Evolutionary conservation across 495 filamentous ascomycete genomes (phyloP).

Genomic region (Neurospora sp.): DNA sequence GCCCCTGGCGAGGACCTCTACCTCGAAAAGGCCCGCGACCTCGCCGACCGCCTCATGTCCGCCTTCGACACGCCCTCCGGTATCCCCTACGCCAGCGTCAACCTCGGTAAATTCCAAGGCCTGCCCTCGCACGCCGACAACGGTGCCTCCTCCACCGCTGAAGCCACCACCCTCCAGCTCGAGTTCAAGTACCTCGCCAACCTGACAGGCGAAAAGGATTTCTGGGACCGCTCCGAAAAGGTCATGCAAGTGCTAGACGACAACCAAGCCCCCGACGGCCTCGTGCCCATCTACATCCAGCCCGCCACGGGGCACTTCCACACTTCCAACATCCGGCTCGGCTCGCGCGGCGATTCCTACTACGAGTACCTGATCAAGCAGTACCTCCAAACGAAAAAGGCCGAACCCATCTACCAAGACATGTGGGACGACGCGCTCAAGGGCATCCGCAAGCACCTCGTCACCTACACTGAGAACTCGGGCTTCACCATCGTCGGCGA

Average conservation of each 20-base stretch:
- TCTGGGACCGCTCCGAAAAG: constrained; percentile 83
- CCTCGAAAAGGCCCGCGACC: constrained; percentile 87
- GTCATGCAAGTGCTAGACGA: constrained; percentile 85
- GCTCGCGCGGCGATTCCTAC: constrained; percentile 90
- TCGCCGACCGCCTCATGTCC: constrained; percentile 75
- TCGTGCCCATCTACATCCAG: constrained; percentile 85
- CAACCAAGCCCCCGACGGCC: constrained; percentile 65
- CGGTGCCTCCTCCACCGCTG: constrained; percentile 90
- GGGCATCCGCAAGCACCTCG: constrained; percentile 82
- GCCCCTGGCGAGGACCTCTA: constrained; percentile 78
- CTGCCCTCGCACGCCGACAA: constrained; percentile 69
- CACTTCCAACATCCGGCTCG: constrained; percentile 78
- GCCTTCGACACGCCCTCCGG: constrained; percentile 83
- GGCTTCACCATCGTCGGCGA: constrained; percentile 79
- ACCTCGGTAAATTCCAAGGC: constrained; percentile 64
- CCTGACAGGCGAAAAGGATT: constrained; percentile 82
- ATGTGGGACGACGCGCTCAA: constrained; percentile 84
- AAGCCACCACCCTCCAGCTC: constrained; percentile 83
- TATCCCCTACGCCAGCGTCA: constrained; percentile 83
- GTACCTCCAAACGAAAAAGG: constrained; percentile 80
- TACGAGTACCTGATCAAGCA: constrained; percentile 98
- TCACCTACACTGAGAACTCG: constrained; percentile 73
- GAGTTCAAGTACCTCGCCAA: constrained; percentile 98
- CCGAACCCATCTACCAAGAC: constrained; percentile 77
- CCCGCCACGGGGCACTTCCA: constrained; percentile 68